Evolutionary conservation across 2,329 filamentous ascomycete genomes (phyloP).

Genomic region (Chaetomium sp.): DNA sequence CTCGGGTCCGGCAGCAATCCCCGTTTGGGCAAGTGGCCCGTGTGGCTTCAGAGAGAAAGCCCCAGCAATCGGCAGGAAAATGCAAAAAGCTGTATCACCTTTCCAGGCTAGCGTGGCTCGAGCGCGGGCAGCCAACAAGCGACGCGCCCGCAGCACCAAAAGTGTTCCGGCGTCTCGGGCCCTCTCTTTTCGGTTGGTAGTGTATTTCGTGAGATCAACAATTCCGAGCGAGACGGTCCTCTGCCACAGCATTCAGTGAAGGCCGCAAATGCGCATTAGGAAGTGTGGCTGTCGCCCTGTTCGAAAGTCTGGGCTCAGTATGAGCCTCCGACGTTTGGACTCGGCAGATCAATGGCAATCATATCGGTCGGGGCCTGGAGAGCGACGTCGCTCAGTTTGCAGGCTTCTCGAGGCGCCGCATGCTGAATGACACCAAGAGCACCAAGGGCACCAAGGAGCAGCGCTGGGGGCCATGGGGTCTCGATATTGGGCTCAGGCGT

Average conservation of each 20-base stretch:
- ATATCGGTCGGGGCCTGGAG: slow-evolving; percentile 14
- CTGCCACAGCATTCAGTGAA: background rate
- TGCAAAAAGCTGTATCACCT: slow-evolving; percentile 12
- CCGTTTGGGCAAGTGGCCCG: slow-evolving; percentile 27
- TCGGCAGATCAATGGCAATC: slow-evolving; percentile 34
- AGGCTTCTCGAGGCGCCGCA: slow-evolving; percentile 6
- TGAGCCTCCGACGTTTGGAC: slow-evolving; percentile 34
- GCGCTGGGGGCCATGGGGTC: background rate
- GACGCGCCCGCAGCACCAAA: too few relatives aligned
- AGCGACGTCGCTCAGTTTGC: slow-evolving; percentile 9
- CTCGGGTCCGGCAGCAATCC: slow-evolving; percentile 26
- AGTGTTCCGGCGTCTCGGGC: too few relatives aligned
- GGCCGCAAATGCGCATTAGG: background rate
- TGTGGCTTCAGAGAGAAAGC: slow-evolving; percentile 19
- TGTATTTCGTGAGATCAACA: too few relatives aligned
- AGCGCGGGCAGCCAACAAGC: too few relatives aligned
- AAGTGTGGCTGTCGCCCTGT: background rate
- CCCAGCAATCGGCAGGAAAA: slow-evolving; percentile 14
- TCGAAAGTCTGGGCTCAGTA: slow-evolving; percentile 15
- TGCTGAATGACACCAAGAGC: slow-evolving; percentile 18
- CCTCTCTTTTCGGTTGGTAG: too few relatives aligned
- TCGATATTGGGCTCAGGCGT: slow-evolving; percentile 25
- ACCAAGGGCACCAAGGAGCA: background rate
- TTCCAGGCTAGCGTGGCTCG: slow-evolving; percentile 14
- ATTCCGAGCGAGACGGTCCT: too few relatives aligned